Evolutionary conservation across 225 moss, liverwort and hornwort species (phyloP).

Genomic region (Thuidium tamariscinum): DNA sequence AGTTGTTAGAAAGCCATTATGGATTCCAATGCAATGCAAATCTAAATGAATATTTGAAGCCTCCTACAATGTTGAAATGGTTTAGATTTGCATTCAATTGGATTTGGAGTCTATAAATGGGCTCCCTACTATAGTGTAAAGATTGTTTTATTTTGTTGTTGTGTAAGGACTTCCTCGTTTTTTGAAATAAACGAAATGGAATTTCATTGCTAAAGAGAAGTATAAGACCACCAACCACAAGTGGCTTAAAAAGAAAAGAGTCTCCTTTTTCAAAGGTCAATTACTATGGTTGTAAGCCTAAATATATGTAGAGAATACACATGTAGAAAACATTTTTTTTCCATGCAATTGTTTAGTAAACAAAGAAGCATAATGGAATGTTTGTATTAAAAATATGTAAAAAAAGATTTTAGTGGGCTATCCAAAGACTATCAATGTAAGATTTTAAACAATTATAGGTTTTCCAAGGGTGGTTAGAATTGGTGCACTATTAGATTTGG

Average conservation of each 20-base stretch:
- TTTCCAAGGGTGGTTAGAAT: not conserved
- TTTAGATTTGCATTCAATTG: not conserved
- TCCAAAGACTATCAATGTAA: not conserved
- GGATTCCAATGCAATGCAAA: not conserved
- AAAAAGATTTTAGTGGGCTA: no score
- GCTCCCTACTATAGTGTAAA: no score
- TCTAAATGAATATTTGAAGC: not conserved
- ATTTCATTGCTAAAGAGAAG: no score
- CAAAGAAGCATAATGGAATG: not conserved
- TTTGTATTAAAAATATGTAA: fast-evolving
- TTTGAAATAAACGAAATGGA: no score
- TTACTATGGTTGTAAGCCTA: not conserved
- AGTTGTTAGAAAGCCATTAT: no score
- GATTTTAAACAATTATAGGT: not conserved
- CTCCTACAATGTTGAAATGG: no score
- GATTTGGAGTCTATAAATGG: no score
- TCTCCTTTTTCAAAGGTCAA: not conserved
- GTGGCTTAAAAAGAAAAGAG: no score
- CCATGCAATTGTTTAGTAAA: fast-evolving
- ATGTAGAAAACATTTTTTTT: not conserved
- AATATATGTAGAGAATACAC: not conserved
- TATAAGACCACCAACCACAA: no score
- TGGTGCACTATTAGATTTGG: not conserved
- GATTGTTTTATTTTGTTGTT: no score
- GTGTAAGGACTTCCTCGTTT: no score